phyloP scores from a whole-genome alignment of 1,284 basidiomycete genomes.

The Fomitopsis palustris region DNA sequence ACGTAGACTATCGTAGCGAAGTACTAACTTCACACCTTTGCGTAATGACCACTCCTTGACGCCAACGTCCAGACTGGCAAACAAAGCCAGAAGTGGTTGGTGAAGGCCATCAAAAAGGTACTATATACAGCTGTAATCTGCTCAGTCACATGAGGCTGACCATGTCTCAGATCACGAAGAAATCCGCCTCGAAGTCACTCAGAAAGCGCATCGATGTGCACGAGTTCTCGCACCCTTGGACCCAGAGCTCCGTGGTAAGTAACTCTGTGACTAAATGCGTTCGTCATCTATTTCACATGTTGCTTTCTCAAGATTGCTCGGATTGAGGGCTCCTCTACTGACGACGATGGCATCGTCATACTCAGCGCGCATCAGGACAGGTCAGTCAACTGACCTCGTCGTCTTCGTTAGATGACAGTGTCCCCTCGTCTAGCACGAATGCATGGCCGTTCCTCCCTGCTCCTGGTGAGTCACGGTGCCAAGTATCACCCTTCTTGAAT shows the following conservation, averaged over 20 bases:
- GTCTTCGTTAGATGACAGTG: constrained; percentile 4
- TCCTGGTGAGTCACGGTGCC: constrained; percentile 53
- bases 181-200: constrained; percentile 56
- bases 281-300: constrained; percentile 8
- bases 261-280: background rate
- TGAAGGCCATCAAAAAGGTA: constrained; percentile 69
- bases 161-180: constrained; percentile 55
- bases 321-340: constrained; percentile 64
- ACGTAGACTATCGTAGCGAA: constrained; percentile 31
- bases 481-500: background rate
- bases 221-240: constrained; percentile 90
- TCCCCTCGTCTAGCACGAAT: constrained; percentile 58
- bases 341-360: constrained; percentile 59
- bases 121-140: constrained; percentile 4
- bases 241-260: constrained; percentile 84
- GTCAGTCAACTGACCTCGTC: constrained; percentile 29
- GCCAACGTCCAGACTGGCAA: constrained; percentile 58
- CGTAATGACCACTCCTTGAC: background rate
- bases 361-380: constrained; percentile 91
- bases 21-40: constrained; percentile 58
- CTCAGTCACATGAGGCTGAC: constrained; percentile 7
- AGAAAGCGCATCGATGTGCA: constrained; percentile 58
- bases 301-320: constrained; percentile 60
- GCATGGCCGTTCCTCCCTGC: constrained; percentile 86
- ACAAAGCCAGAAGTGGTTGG: constrained; percentile 82